Percentiles rank a stretch among this genome's conserved stretches.
Evolutionary conservation across 2,329 filamentous ascomycete genomes (phyloP).

Genomic region (Tympanopsis confertula): DNA sequence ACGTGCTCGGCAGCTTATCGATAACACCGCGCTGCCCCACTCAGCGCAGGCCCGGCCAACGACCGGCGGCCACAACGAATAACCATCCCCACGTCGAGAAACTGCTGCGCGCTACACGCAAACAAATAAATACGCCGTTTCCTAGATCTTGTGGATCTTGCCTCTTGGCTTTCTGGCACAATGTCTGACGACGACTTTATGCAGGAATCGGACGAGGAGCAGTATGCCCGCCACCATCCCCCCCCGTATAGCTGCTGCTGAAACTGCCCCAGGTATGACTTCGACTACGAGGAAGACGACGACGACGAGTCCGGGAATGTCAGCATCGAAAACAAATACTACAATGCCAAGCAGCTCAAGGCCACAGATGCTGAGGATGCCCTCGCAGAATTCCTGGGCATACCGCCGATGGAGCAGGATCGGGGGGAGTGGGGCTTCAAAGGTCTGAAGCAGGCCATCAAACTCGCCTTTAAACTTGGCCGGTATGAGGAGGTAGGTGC

Average conservation of each 20-base stretch:
- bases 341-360: constrained; percentile 98
- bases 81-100: too few species aligned
- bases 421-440: constrained; percentile 99
- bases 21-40: too few species aligned
- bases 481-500: constrained; percentile 63
- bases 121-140: too few species aligned
- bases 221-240: constrained; percentile 39
- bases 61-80: too few species aligned
- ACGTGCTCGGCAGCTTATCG: too few species aligned
- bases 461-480: constrained; percentile 88
- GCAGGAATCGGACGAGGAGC: constrained; percentile 80
- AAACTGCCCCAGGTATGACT: constrained; percentile 61
- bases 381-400: constrained; percentile 81
- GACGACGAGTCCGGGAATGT: constrained; percentile 82
- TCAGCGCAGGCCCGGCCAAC: too few species aligned
- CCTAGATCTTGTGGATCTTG: too few species aligned
- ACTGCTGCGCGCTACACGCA: too few species aligned
- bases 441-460: constrained; percentile 93
- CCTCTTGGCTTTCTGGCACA: too few species aligned
- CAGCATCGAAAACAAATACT: constrained; percentile 98
- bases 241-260: constrained; percentile 7
- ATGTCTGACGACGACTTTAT: constrained; percentile 91
- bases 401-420: constrained; percentile 72
- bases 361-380: constrained; percentile 74
- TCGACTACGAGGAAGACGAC: constrained; percentile 86